These are phyloP conservation scores for Wickerhamomyces ciferrii DNA, from an alignment of 805 yeast species.

Conservation along the genomic window DNA sequence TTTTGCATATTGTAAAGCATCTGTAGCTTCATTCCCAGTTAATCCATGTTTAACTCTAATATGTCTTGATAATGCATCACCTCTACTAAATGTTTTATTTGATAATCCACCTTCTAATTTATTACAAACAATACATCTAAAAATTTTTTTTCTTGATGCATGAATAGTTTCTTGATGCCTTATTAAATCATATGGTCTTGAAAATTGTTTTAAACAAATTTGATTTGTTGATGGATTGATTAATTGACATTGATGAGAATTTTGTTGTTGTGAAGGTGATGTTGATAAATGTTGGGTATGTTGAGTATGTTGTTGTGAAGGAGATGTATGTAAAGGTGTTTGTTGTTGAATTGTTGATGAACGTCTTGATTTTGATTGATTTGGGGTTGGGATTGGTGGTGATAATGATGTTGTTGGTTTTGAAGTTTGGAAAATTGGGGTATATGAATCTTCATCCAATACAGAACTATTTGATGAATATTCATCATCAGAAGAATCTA, in stretches of 20 bases:
- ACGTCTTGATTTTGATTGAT: not conserved
- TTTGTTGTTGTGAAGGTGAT: not conserved
- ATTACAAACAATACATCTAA: conserved; percentile 81
- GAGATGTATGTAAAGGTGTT: no score
- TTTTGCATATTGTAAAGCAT: conserved; percentile 70
- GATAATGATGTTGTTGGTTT: not conserved
- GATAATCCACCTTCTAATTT: conserved; percentile 33
- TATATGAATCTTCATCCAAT: not conserved
- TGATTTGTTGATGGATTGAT: conserved; percentile 55
- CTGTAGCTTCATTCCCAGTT: conserved; percentile 59
- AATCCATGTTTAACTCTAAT: conserved; percentile 85
- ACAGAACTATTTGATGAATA: conserved; percentile 27
- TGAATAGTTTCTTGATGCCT: conserved; percentile 97
- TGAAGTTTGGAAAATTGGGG: not conserved
- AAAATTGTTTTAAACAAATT: conserved; percentile 73
- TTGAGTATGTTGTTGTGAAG: conserved; percentile 1
- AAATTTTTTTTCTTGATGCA: conserved; percentile 79
- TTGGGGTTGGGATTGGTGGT: not conserved
- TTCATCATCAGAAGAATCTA: conserved; percentile 32
- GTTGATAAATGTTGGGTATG: not conserved
- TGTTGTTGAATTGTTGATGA: not conserved
- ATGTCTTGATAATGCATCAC: conserved; percentile 93
- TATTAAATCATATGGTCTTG: conserved; percentile 90
- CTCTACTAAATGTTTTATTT: conserved; percentile 80
- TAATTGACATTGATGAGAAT: conserved; percentile 47